Conservation (phyloP, 345 rosid genomes). For the Microthlaspi erraticum region DNA sequence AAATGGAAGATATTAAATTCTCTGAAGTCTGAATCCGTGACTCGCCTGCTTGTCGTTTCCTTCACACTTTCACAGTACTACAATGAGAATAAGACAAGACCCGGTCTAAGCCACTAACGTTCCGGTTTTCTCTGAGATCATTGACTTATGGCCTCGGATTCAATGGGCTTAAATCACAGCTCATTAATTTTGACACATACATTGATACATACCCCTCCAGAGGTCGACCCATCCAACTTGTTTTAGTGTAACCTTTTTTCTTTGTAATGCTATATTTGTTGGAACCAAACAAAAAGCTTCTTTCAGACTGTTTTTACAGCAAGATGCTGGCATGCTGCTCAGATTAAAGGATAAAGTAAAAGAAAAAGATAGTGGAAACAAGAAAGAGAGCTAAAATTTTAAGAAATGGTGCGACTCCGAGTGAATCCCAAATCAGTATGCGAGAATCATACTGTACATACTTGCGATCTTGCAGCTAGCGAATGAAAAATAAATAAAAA, state of each 20-base stretch:
- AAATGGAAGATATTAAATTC: constrained; percentile 7
- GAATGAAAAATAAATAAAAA: no score
- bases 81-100: constrained; percentile 10
- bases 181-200: neutral
- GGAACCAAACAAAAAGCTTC: no score
- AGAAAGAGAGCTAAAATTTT: no score
- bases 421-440: neutral
- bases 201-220: no score
- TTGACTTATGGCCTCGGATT: neutral
- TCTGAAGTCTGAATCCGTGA: constrained; percentile 34
- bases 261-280: no score
- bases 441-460: no score
- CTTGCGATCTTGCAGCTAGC: no score
- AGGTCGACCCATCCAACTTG: neutral
- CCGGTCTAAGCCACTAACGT: constrained; percentile 26
- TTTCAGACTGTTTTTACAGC: neutral
- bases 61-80: neutral
- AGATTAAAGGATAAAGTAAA: neutral
- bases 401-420: neutral
- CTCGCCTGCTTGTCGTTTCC: constrained; percentile 34
- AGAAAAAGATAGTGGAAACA: neutral
- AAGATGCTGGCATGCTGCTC: neutral
- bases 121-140: constrained; percentile 1
- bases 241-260: no score
- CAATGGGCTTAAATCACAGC: constrained; percentile 14